Base-by-base conservation (phyloP, 1,139 yeast genomes). In the Debaryomyces singareniensis region DNA sequence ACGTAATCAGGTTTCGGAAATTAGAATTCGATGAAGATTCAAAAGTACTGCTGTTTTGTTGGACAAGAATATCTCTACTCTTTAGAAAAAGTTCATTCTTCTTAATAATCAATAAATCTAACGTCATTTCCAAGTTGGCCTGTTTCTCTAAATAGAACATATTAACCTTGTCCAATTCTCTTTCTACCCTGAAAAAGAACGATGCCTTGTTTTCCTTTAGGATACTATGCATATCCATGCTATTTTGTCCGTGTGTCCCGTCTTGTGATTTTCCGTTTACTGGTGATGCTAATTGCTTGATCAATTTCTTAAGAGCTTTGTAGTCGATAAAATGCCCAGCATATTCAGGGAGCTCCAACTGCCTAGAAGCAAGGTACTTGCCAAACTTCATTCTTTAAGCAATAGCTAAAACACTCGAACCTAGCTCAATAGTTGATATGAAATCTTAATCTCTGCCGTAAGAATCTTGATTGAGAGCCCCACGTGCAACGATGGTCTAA, bases 141-240 rank as follows among this genome's bases (percentile, higher is more conserved):
- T 91, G 97, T 51, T 87, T 89, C 48, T 85, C 95, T 28, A 87
- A 61, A 50, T 91, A 91, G 51, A 86, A 89, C 12, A 78, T 70
- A 53, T 93, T 91, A 34, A 91, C 97, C 51, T 89, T 91, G 46
- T 91, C 98, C 43, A 91, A 66, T 51, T 91, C 98, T 45, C 98
- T 75, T 50, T 91, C 98, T 16, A 91, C 70, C 42, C 85, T 74
- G 61, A 91, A 91, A 63, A 91, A 91, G 54, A 91, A 91, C 2
- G 94, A 78, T 2, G 96, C 93, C 55, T 86, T 89, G 58, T 86
- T 89, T 42, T 85, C 95, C 47, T 87, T 93, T 25, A 91, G 63
- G 2, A 83, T 66, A 35, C 74, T 71, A 45, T 80, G 80, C 22
- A 59, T 58, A 34, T 61, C 65, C 20, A 30, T 36, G 7, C 29